Base-by-base conservation (phyloP, 176 grass and related monocot genomes). In the Aegilops speltoides region DNA sequence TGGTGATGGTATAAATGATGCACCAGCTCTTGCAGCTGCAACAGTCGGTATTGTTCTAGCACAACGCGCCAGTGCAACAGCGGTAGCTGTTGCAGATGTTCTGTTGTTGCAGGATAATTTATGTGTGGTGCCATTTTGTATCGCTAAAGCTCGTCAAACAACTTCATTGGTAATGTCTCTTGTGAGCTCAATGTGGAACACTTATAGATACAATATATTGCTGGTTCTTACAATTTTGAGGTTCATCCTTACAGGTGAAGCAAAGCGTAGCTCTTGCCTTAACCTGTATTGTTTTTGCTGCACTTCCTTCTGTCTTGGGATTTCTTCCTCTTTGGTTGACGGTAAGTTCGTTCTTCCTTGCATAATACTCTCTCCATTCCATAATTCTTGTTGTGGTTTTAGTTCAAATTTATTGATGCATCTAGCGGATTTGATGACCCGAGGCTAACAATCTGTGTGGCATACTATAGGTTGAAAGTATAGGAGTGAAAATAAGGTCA, bases 261-360 rank as follows among this genome's bases (percentile, higher is more conserved):
- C 96, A 98, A 95, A 98, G 96, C 77, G 96, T 98, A 79, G 96
- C 85, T 31, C 96, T 98, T 92, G 96, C 96, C 56, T 91, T 98
- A 78, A 82, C 91, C 63, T 98, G 96, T 87, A 98, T 98, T 62
- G 31, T 95, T 78, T 89, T 98, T 78, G 96, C 96, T 82, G 86
- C 96, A 61, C 96, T 98, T 92, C 93, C 96, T 70, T 98, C 96
- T 61, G 96, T 98, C 14, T 80, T 98, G 13, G 96, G 96, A 74
- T 98, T 94, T 91, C 91, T 98, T 94, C 96, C 96, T 78, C 96
- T 98, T 85, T 98, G 96, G 96, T 85, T 98, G 79, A 98, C 96
- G 45, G 96, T 98, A 89, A 78, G 90, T 85, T 56, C 33, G 38
- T 78, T 88, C 9, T 54, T 66, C 25, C 73, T 73, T 36, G 17